These are phyloP conservation scores for Stevia rebaudiana DNA, from an alignment of 140 eudicot genomes.

Conservation along the genomic window DNA sequence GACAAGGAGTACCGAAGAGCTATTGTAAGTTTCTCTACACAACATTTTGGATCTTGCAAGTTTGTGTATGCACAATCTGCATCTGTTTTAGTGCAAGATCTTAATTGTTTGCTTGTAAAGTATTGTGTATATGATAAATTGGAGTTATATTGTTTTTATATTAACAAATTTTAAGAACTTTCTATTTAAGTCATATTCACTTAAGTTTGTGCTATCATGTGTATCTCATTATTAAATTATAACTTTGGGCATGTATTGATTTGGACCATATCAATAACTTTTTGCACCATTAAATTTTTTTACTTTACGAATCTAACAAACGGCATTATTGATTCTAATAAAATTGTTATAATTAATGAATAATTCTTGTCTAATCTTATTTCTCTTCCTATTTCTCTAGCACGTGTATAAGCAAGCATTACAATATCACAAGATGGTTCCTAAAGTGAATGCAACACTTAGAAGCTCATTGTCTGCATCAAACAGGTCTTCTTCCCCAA, in stretches of 20 bases:
- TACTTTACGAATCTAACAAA: background rate
- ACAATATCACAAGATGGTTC: conserved; percentile 64
- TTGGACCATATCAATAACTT: background rate
- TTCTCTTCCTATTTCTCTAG: conserved; percentile 31
- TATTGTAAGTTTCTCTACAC: conserved; percentile 46
- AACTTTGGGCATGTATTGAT: background rate
- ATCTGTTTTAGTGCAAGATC: conserved; percentile 6
- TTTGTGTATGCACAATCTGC: background rate
- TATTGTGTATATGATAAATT: background rate
- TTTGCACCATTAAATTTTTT: conserved; percentile 1
- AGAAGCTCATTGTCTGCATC: conserved; percentile 68
- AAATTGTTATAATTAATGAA: conserved; percentile 8
- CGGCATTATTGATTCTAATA: background rate
- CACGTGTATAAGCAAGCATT: conserved; percentile 84
- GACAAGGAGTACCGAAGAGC: conserved; percentile 81
- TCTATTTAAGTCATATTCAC: background rate
- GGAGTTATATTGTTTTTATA: background rate
- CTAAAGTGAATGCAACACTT: conserved; percentile 51
- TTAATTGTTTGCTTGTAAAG: conserved; percentile 9
- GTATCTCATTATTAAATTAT: background rate
- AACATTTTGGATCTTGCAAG: background rate
- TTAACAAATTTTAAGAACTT: background rate
- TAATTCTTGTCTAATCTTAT: background rate
- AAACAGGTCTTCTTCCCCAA: conserved; percentile 86
- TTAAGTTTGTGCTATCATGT: conserved; percentile 1